phyloP scores from a whole-genome alignment of 2,329 filamentous ascomycete species.

The Geosmithia flava region DNA sequence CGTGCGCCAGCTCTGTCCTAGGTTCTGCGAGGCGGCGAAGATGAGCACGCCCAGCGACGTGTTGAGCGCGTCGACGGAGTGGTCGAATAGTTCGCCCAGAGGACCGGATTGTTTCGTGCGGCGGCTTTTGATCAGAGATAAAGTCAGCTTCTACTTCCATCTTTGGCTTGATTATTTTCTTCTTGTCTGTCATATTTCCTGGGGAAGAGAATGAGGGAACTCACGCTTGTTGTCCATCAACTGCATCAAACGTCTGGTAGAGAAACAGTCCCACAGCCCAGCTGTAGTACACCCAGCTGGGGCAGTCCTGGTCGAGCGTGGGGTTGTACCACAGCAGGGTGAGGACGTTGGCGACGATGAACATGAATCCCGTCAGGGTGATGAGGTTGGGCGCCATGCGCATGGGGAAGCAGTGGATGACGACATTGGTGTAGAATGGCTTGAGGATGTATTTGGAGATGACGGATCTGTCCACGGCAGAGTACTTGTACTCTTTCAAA shows the following conservation, averaged over 20 bases:
- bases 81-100: constrained; percentile 91
- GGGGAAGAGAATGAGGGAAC: constrained; percentile 21
- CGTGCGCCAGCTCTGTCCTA: constrained; percentile 86
- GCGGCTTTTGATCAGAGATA: constrained; percentile 36
- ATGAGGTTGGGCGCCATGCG: constrained; percentile 86
- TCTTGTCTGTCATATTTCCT: background rate
- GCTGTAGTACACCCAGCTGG: constrained; percentile 85
- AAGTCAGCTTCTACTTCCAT: background rate
- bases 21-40: constrained; percentile 84
- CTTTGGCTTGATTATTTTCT: background rate
- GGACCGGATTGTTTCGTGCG: constrained; percentile 88
- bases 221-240: constrained; percentile 87
- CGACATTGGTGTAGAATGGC: constrained; percentile 91
- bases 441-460: constrained; percentile 89
- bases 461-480: constrained; percentile 78
- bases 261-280: constrained; percentile 86
- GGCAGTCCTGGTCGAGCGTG: constrained; percentile 86
- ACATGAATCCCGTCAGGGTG: constrained; percentile 80
- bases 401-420: constrained; percentile 91
- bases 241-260: constrained; percentile 97
- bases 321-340: constrained; percentile 95
- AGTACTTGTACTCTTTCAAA: constrained; percentile 93
- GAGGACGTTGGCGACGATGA: constrained; percentile 79
- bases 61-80: constrained; percentile 93
- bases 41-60: constrained; percentile 87